phyloP scores from a whole-genome alignment of 2,329 filamentous ascomycete species.

The Daldinia sp. region DNA sequence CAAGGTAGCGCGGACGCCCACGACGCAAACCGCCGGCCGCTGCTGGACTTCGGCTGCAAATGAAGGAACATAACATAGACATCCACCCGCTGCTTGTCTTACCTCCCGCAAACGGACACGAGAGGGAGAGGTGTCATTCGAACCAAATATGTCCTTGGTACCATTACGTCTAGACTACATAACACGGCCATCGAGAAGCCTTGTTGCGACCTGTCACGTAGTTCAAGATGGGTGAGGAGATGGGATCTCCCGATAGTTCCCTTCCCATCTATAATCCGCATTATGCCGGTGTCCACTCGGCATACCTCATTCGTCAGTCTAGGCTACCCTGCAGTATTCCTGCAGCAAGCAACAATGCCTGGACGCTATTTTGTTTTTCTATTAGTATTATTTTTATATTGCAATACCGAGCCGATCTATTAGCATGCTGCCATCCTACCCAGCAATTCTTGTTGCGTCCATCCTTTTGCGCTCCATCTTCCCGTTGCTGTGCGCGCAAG shows the following conservation, averaged over 20 bases:
- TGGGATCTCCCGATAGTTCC: slow-evolving; percentile 42
- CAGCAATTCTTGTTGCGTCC: background rate
- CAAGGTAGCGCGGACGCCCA: slow-evolving; percentile 22
- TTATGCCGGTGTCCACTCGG: slow-evolving; percentile 41
- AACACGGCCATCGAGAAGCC: slow-evolving; percentile 20
- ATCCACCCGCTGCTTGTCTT: slow-evolving; percentile 33
- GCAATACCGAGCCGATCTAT: slow-evolving; percentile 38
- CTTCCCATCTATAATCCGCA: slow-evolving; percentile 39
- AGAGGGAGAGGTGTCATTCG: slow-evolving; percentile 32
- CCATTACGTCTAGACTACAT: slow-evolving; percentile 24
- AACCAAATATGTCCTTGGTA: slow-evolving; percentile 25
- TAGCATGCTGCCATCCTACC: slow-evolving; percentile 1
- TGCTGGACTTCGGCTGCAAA: slow-evolving; percentile 16
- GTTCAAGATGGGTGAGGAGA: slow-evolving; percentile 44
- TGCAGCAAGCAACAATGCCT: slow-evolving; percentile 33
- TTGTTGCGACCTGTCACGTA: slow-evolving; percentile 44
- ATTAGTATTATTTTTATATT: slow-evolving; percentile 30
- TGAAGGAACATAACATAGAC: slow-evolving; percentile 24
- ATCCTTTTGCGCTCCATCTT: slow-evolving; percentile 15
- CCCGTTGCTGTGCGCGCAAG: slow-evolving; percentile 15
- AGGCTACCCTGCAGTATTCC: slow-evolving; percentile 35
- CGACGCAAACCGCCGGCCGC: slow-evolving; percentile 35
- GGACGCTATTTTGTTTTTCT: slow-evolving; percentile 25
- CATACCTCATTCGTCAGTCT: slow-evolving; percentile 41
- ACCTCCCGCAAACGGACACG: slow-evolving; percentile 44